These are phyloP conservation scores for Hansenula sp. DNA, from an alignment of 1,139 yeast species.

Conservation along the genomic window DNA sequence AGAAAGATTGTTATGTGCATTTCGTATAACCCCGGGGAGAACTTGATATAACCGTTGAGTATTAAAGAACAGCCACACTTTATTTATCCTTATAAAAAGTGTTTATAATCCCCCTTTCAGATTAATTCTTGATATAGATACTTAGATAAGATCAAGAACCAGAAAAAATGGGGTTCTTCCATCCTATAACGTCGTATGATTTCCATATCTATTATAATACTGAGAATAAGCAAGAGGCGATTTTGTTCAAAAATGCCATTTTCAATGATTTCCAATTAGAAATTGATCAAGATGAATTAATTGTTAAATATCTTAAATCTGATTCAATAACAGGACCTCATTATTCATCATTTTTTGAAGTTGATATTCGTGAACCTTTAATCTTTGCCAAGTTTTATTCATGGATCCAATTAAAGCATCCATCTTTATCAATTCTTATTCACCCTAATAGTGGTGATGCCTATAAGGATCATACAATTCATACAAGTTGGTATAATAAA, in stretches of 20 bases:
- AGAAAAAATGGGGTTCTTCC: constrained; percentile 4
- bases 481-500: constrained; percentile 52
- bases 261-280: constrained; percentile 5
- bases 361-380: constrained; percentile 10
- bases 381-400: constrained; percentile 11
- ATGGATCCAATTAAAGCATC: constrained; percentile 43
- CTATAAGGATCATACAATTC: constrained; percentile 43
- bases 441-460: constrained; percentile 46
- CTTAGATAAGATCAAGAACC: neutral
- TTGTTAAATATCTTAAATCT: constrained; percentile 9
- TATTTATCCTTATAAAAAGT: too few relatives aligned
- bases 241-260: constrained; percentile 12
- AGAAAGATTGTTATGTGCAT: too few relatives aligned
- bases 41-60: too few relatives aligned
- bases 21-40: too few relatives aligned
- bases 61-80: neutral
- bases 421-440: constrained; percentile 45
- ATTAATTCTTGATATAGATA: too few relatives aligned
- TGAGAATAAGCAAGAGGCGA: constrained; percentile 8
- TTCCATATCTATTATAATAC: constrained; percentile 14
- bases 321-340: constrained; percentile 12
- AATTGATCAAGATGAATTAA: constrained; percentile 7
- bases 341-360: constrained; percentile 12
- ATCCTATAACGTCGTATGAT: constrained; percentile 12
- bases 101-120: too few relatives aligned